phyloP scores from a whole-genome alignment of 106 monocot genomes.

The Acorus calamus region DNA sequence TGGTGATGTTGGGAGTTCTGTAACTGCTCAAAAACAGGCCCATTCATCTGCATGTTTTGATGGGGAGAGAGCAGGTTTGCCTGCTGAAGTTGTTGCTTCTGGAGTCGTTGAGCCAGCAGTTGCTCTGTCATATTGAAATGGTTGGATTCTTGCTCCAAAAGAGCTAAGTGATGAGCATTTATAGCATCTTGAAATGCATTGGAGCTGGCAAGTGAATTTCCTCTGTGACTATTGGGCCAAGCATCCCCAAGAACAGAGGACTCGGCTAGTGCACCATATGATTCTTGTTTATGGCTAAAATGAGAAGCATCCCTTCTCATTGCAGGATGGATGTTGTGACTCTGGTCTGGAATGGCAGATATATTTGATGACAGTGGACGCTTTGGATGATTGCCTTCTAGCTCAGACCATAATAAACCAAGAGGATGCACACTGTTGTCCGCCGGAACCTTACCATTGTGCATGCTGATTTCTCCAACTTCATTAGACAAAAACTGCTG shows the following conservation, averaged over 20 bases:
- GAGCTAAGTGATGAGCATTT: conserved; percentile 22
- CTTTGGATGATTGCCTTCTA: conserved; percentile 52
- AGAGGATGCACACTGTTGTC: conserved; percentile 62
- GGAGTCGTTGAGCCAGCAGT: conserved; percentile 46
- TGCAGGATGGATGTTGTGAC: conserved; percentile 6
- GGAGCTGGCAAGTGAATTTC: conserved; percentile 9
- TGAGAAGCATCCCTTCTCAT: not conserved
- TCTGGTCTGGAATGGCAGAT: conserved; percentile 15
- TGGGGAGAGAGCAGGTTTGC: conserved; percentile 18
- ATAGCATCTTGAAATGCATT: conserved; percentile 30
- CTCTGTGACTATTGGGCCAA: conserved; percentile 30
- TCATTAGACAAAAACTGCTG: conserved; percentile 12
- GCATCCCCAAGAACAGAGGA: conserved; percentile 14
- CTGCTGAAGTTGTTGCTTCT: conserved; percentile 52
- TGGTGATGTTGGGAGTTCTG: conserved; percentile 9
- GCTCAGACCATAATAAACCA: conserved; percentile 73
- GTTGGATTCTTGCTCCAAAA: conserved; percentile 38
- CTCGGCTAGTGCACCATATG: conserved; percentile 13
- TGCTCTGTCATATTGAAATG: conserved; percentile 51
- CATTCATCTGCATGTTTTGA: conserved; percentile 35
- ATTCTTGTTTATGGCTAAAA: conserved; percentile 14
- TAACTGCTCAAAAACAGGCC: conserved; percentile 29
- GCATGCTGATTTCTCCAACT: conserved; percentile 18
- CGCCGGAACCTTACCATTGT: conserved; percentile 13
- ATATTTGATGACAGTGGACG: conserved; percentile 69